These are phyloP conservation scores for Lachancea meyersii DNA, from an alignment of 805 yeast genomes.

Conservation along the genomic window DNA sequence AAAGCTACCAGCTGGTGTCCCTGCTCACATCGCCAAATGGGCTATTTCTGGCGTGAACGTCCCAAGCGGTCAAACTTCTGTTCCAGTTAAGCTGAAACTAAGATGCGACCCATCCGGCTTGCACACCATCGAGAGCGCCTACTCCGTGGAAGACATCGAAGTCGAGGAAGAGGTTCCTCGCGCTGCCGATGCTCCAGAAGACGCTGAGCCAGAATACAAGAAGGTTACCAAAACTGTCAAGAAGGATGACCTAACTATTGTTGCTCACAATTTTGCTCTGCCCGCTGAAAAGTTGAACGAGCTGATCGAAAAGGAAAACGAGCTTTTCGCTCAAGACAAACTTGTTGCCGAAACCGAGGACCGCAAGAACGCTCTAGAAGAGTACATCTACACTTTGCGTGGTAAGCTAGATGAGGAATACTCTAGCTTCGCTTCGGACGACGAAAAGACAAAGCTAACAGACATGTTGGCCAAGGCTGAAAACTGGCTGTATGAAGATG, in stretches of 20 bases:
- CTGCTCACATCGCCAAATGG: conserved; percentile 74
- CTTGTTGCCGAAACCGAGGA: conserved; percentile 98
- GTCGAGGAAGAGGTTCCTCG: conserved; percentile 81
- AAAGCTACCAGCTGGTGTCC: conserved; percentile 64
- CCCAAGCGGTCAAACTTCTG: conserved; percentile 64
- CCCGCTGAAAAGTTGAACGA: conserved; percentile 49
- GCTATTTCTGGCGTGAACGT: conserved; percentile 77
- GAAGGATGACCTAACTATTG: conserved; percentile 70
- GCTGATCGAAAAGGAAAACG: conserved; percentile 74
- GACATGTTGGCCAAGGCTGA: conserved; percentile 78
- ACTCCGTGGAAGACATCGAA: conserved; percentile 85
- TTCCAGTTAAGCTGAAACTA: conserved; percentile 86
- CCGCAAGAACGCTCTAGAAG: conserved; percentile 96
- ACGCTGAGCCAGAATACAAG: conserved; percentile 75
- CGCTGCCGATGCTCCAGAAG: conserved; percentile 44
- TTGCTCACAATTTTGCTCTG: conserved; percentile 56
- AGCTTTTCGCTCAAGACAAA: conserved; percentile 84
- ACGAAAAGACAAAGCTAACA: conserved; percentile 75
- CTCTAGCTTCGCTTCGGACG: conserved; percentile 79
- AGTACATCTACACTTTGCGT: conserved; percentile 95
- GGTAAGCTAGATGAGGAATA: conserved; percentile 93
- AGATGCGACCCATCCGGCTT: conserved; percentile 97
- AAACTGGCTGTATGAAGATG: conserved; percentile 98
- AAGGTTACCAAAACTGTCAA: conserved; percentile 91
- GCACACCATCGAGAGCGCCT: conserved; percentile 88